phyloP scores from a whole-genome alignment of 163 green algal genomes.

The Scenedesmus sp. region DNA sequence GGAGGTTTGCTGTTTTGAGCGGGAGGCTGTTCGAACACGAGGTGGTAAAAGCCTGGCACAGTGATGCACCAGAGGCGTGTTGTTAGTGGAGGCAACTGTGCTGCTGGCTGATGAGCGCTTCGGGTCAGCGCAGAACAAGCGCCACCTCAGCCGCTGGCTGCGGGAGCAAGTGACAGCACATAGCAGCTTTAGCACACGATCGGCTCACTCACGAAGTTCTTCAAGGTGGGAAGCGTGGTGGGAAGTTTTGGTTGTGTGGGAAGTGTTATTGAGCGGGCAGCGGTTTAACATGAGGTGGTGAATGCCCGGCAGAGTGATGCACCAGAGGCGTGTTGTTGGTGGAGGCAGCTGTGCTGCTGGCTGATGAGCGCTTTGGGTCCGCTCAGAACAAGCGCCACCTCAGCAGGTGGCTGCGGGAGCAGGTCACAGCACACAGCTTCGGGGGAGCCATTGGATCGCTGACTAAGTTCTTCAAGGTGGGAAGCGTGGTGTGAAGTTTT shows the following conservation, averaged over 20 bases:
- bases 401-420: constrained; percentile 83
- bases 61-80: not conserved
- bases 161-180: constrained; percentile 68
- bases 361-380: constrained; percentile 79
- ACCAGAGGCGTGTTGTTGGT: constrained; percentile 69
- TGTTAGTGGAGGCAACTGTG: constrained; percentile 78
- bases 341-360: constrained; percentile 57
- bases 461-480: constrained; percentile 85
- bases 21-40: too few relatives aligned
- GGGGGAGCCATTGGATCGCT: constrained; percentile 74
- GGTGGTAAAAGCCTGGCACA: not conserved
- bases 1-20: too few relatives aligned
- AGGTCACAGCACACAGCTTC: constrained; percentile 68
- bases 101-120: constrained; percentile 78
- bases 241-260: constrained; percentile 47
- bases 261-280: too few relatives aligned
- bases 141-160: constrained; percentile 87
- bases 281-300: not conserved
- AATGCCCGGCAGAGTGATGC: not conserved
- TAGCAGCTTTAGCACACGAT: constrained; percentile 75
- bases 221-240: constrained; percentile 68
- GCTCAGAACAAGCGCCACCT: constrained; percentile 75
- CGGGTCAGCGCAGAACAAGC: constrained; percentile 62
- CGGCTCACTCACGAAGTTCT: constrained; percentile 76
- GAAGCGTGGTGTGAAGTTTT: not conserved